phyloP scores from a whole-genome alignment of 2,329 filamentous ascomycete species.

The Didymella sp. region DNA sequence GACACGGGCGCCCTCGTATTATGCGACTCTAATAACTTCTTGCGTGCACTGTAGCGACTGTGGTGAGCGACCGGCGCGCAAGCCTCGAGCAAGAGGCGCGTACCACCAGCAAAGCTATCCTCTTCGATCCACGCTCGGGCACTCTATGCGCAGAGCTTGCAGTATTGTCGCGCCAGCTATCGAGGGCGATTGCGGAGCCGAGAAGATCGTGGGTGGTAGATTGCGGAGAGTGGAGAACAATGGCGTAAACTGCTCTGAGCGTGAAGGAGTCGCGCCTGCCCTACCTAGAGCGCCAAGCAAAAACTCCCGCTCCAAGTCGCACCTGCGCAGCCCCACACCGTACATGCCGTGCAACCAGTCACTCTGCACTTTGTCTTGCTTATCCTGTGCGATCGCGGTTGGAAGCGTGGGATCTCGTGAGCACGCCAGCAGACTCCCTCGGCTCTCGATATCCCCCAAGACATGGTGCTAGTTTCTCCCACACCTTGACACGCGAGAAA shows the following conservation, averaged over 20 bases:
- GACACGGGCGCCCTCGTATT: conserved; percentile 25
- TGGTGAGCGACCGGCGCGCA: conserved; percentile 29
- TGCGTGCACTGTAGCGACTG: conserved; percentile 29
- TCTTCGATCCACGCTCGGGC: conserved; percentile 25
- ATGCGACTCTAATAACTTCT: conserved; percentile 39
- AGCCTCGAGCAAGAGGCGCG: conserved; percentile 37
- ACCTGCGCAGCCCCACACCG: conserved; percentile 31
- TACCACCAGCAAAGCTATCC: conserved; percentile 40
- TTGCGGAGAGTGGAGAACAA: conserved; percentile 20
- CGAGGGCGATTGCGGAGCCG: conserved; percentile 17
- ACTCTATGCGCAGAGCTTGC: conserved; percentile 38
- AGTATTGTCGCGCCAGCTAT: conserved; percentile 28
- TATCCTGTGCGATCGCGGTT: conserved; percentile 26
- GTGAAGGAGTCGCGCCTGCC: conserved; percentile 17
- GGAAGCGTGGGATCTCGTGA: conserved; percentile 19
- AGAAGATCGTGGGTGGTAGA: conserved; percentile 22
- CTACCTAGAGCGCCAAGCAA: background rate
- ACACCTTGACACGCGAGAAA: conserved; percentile 37
- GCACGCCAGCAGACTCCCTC: conserved; percentile 10
- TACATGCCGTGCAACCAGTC: conserved; percentile 38
- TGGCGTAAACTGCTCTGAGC: background rate
- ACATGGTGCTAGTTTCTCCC: conserved; percentile 38
- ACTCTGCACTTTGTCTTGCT: conserved; percentile 27
- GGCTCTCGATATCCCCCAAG: conserved; percentile 23
- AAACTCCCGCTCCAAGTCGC: conserved; percentile 8